Conservation (phyloP, 139 green algal species). For the Chlamydomonas schloesseri region DNA sequence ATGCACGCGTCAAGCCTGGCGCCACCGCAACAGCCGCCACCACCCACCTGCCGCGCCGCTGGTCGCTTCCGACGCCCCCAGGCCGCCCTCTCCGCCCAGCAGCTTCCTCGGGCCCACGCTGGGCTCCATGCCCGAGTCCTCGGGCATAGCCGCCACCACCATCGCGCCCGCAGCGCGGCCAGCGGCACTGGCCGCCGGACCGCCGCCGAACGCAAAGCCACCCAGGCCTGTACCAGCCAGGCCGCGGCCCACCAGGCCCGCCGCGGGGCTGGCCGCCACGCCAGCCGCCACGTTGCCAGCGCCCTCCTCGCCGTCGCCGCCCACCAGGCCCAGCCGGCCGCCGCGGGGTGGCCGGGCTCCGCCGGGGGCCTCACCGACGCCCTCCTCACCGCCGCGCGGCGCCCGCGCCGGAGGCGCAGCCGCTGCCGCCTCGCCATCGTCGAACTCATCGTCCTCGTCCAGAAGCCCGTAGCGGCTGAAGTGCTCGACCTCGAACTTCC, state of each 20-base stretch:
- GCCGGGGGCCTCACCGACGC: slow-evolving; percentile 14
- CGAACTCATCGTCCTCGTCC: slow-evolving; percentile 67
- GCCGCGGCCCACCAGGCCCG: background rate
- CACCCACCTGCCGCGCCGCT: slow-evolving; percentile 29
- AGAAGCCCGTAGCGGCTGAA: slow-evolving; percentile 91
- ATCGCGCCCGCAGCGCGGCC: background rate
- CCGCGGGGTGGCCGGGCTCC: background rate
- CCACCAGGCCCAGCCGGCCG: background rate
- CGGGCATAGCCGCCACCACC: background rate
- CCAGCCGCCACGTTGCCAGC: no score
- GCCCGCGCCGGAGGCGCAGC: slow-evolving; percentile 9
- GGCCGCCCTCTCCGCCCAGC: background rate
- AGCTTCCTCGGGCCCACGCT: background rate
- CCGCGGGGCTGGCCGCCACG: no score
- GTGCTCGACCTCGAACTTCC: slow-evolving; percentile 92
- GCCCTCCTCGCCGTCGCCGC: no score
- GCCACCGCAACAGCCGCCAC: background rate
- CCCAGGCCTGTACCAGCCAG: background rate
- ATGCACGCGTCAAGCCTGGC: background rate
- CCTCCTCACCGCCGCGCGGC: slow-evolving; percentile 11
- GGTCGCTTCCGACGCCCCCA: background rate
- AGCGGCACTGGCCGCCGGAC: slow-evolving; percentile 2
- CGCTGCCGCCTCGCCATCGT: slow-evolving; percentile 49
- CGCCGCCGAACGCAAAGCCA: slow-evolving; percentile 13
- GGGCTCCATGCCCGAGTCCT: slow-evolving; percentile 29